phyloP scores from a whole-genome alignment of 371 early-diverging fungal genomes.

The Furculomyces boomerangus region DNA sequence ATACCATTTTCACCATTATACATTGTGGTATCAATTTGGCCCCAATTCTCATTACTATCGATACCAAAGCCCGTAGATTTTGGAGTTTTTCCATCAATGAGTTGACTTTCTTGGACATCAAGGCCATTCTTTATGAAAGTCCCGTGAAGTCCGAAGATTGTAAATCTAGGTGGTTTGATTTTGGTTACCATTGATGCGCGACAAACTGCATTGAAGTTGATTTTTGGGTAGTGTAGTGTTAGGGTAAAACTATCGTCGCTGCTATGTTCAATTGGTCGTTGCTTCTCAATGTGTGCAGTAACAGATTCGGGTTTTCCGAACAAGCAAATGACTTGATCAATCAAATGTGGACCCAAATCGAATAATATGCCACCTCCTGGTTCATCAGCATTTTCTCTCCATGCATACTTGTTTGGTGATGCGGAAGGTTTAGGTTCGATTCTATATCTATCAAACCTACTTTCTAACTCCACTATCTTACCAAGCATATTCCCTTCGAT shows the following conservation, averaged over 20 bases:
- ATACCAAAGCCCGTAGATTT: slow-evolving; percentile 27
- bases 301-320: slow-evolving; percentile 50
- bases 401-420: slow-evolving; percentile 31
- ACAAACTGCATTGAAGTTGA: slow-evolving; percentile 34
- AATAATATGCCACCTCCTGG: slow-evolving; percentile 54
- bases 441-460: slow-evolving; percentile 58
- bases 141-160: slow-evolving; percentile 49
- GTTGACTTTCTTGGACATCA: slow-evolving; percentile 58
- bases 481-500: slow-evolving; percentile 32
- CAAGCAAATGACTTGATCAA: slow-evolving; percentile 51
- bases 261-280: slow-evolving; percentile 37
- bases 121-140: slow-evolving; percentile 41
- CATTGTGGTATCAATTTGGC: slow-evolving; percentile 33
- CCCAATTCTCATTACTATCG: slow-evolving; percentile 29
- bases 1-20: slow-evolving; percentile 19
- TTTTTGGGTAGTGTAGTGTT: slow-evolving; percentile 30
- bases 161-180: slow-evolving; percentile 41
- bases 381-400: slow-evolving; percentile 42
- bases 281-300: slow-evolving; percentile 39
- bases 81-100: slow-evolving; percentile 39
- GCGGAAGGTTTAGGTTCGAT: slow-evolving; percentile 32
- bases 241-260: slow-evolving; percentile 42
- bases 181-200: slow-evolving; percentile 54
- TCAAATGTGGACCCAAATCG: slow-evolving; percentile 56
- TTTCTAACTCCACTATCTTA: slow-evolving; percentile 47